These are phyloP conservation scores for Neonothopanus nambi DNA, from an alignment of 1,284 basidiomycete genomes.

Conservation along the genomic window DNA sequence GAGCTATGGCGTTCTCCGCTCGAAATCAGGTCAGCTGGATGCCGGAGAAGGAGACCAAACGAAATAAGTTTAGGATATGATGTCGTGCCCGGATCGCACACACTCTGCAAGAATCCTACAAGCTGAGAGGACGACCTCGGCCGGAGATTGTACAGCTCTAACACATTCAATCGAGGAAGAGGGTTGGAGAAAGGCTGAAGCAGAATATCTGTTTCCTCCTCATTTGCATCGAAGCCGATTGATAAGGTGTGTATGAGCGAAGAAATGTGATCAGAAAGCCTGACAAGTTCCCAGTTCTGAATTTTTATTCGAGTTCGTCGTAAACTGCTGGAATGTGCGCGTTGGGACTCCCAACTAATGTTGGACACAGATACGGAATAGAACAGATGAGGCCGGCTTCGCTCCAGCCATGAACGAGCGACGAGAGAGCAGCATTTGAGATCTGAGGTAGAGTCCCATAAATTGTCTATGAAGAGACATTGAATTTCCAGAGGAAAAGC, in stretches of 20 bases:
- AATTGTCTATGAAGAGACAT: not conserved
- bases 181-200: not conserved
- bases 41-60: not conserved
- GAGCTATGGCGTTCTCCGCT: not conserved
- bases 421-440: not conserved
- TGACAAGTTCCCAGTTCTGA: not conserved
- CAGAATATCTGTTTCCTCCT: not conserved
- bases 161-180: not conserved
- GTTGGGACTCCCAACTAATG: not conserved
- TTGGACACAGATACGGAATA: not conserved
- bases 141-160: not conserved
- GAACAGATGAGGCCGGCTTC: not conserved
- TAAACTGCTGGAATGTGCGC: too few species aligned
- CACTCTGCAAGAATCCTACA: not conserved
- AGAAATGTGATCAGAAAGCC: not conserved
- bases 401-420: not conserved
- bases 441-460: not conserved
- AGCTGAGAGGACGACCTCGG: not conserved
- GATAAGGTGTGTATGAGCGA: not conserved
- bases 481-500: not conserved
- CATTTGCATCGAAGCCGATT: not conserved
- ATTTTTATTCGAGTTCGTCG: not conserved
- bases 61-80: not conserved
- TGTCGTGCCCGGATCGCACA: not conserved
- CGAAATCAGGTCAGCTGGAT: not conserved